These are phyloP conservation scores for Theobroma cacao DNA, from an alignment of 345 rosid species.

Conservation along the genomic window DNA sequence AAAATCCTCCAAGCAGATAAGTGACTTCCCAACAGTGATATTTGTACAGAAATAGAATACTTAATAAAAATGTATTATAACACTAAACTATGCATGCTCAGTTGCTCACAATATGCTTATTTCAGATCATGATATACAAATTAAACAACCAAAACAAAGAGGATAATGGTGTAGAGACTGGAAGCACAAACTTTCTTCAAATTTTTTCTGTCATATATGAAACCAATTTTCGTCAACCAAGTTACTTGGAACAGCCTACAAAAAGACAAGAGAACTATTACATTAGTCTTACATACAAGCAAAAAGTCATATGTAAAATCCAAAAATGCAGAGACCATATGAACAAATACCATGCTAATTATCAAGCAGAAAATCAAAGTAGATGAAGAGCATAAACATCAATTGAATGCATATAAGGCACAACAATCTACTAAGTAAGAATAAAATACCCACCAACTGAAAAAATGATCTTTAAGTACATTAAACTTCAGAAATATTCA, in stretches of 20 bases:
- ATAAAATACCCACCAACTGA: background rate
- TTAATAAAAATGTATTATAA: background rate
- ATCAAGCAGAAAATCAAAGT: background rate
- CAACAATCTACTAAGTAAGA: background rate
- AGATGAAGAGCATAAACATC: background rate
- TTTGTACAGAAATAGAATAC: background rate
- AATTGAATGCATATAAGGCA: background rate
- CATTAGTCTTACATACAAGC: constrained; percentile 24
- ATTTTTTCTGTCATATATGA: constrained; percentile 70
- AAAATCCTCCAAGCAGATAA: no score
- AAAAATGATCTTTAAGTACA: background rate
- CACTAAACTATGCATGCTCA: background rate
- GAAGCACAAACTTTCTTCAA: constrained; percentile 75
- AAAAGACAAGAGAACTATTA: constrained; percentile 38
- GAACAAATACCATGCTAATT: background rate
- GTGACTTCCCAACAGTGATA: background rate
- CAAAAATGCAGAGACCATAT: constrained; percentile 8
- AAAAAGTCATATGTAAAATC: constrained; percentile 1
- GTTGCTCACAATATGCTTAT: background rate
- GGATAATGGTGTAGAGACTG: constrained; percentile 14
- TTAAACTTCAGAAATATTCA: constrained; percentile 8
- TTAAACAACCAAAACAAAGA: constrained; percentile 10
- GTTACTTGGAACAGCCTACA: constrained; percentile 93
- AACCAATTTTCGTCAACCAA: constrained; percentile 85
- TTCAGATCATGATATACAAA: background rate